Conservation (phyloP, 257 asterid species). For the Solanum arcanum region DNA sequence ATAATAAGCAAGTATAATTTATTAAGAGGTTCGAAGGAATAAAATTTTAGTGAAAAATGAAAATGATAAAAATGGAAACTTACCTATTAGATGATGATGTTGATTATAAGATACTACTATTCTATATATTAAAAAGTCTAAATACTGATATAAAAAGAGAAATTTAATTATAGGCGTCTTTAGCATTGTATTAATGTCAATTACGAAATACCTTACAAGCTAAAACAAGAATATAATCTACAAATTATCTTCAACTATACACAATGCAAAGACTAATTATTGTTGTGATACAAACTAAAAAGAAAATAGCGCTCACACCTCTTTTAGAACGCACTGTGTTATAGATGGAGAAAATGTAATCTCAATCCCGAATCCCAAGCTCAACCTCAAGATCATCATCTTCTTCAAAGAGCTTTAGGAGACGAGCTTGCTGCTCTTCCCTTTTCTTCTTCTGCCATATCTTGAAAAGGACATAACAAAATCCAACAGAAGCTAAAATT, state of each 20-base stretch:
- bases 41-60: too few relatives aligned
- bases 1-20: too few relatives aligned
- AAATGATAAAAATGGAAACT: too few relatives aligned
- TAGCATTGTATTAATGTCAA: background rate
- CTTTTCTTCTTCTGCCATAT: conserved; percentile 84
- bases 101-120: too few relatives aligned
- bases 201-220: background rate
- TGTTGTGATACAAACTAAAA: background rate
- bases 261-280: background rate
- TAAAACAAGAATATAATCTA: background rate
- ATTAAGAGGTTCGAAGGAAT: too few relatives aligned
- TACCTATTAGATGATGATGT: too few relatives aligned
- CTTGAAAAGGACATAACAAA: conserved; percentile 49
- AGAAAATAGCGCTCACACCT: background rate
- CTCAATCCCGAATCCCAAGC: conserved; percentile 74
- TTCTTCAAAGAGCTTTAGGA: conserved; percentile 74
- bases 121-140: too few relatives aligned
- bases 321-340: background rate
- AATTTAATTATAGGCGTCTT: background rate
- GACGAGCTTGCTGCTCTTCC: conserved; percentile 79
- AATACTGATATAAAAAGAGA: too few relatives aligned
- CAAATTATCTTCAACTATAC: background rate
- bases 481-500: conserved; percentile 29
- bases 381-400: conserved; percentile 90
- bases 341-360: background rate